Percentiles rank a stretch among this genome's conserved stretches.
These are phyloP conservation scores for Mycosphaerella sp. DNA, from an alignment of 2,329 filamentous ascomycete species.

Conservation along the genomic window DNA sequence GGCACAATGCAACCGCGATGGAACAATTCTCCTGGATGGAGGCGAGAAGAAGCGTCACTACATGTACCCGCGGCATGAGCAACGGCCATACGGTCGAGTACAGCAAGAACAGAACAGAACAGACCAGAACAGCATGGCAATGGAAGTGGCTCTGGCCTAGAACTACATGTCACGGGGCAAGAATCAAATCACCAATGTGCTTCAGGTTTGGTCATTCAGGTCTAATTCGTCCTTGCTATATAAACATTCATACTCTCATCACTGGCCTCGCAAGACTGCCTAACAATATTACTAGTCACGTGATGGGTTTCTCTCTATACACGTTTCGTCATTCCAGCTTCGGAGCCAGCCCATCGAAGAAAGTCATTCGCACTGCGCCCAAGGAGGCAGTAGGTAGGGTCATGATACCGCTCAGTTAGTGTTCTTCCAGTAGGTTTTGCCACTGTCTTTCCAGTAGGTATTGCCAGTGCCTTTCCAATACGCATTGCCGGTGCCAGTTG, in stretches of 20 bases:
- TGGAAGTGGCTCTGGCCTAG: too few species aligned
- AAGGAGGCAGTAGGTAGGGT: neutral
- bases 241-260: neutral
- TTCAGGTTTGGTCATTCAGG: too few species aligned
- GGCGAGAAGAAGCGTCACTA: neutral
- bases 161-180: too few species aligned
- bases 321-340: neutral
- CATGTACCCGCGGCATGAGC: neutral
- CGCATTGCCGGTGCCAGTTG: too few species aligned
- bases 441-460: too few species aligned
- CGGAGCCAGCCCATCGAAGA: slow-evolving; percentile 5
- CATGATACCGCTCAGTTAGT: neutral
- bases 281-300: neutral
- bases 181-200: too few species aligned
- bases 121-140: too few species aligned
- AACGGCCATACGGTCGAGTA: neutral
- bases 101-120: too few species aligned
- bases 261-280: neutral
- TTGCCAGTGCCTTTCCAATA: too few species aligned
- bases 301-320: neutral
- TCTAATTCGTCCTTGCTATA: too few species aligned
- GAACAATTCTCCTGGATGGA: neutral
- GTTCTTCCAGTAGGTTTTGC: too few species aligned
- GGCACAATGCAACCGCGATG: neutral
- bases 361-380: neutral